phyloP scores from a whole-genome alignment of 129 eudicot species.

The Flaveria linearis region DNA sequence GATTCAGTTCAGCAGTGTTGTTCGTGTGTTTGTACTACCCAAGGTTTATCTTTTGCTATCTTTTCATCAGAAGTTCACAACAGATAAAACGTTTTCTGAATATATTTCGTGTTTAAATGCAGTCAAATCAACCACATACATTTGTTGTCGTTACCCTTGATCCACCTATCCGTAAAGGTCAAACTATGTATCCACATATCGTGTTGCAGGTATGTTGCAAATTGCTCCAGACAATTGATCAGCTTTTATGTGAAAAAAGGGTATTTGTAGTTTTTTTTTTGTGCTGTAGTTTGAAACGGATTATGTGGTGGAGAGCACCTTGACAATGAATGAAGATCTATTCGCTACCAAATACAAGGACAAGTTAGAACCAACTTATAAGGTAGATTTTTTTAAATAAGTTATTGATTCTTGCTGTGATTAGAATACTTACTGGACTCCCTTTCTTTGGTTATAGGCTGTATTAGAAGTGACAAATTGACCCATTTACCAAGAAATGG shows the following conservation, averaged over 20 bases:
- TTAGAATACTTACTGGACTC: background rate
- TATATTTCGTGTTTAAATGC: constrained; percentile 30
- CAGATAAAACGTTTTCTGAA: background rate
- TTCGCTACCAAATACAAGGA: constrained; percentile 71
- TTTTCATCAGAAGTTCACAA: background rate
- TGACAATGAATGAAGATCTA: constrained; percentile 70
- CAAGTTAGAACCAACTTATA: constrained; percentile 70
- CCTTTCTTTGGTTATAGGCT: constrained; percentile 14
- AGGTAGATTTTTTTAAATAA: constrained; percentile 45
- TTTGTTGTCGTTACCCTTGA: constrained; percentile 89
- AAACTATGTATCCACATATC: constrained; percentile 93
- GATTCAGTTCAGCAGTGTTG: constrained; percentile 93
- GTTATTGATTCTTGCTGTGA: constrained; percentile 10
- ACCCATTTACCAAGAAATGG: constrained; percentile 10
- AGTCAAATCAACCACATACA: constrained; percentile 95
- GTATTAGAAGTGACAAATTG: background rate
- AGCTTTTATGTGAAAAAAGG: constrained; percentile 3
- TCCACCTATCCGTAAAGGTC: constrained; percentile 98
- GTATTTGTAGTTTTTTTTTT: background rate
- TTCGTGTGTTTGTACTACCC: constrained; percentile 82
- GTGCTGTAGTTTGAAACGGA: constrained; percentile 81
- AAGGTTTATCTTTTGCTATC: constrained; percentile 55
- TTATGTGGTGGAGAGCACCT: constrained; percentile 63
- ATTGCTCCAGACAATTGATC: constrained; percentile 11
- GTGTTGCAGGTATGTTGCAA: constrained; percentile 75